Evolutionary conservation across 1,284 basidiomycete species (phyloP), one percentile per base, ranked within the genome.

Genomic region (Marasmius fiardii): DNA sequence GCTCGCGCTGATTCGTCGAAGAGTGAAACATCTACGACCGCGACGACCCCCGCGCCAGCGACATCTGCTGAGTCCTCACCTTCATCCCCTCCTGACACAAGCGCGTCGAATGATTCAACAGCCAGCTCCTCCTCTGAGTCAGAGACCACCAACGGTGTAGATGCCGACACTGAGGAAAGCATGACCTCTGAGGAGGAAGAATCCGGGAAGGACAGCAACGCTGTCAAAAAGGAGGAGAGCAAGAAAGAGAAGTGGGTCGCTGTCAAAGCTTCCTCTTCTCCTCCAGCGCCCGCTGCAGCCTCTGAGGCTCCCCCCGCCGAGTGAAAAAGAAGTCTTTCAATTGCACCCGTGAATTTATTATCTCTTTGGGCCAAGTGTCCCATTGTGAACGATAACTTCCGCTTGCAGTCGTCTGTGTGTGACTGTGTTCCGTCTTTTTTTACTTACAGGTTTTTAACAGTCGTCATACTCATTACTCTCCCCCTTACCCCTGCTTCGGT

Each of bases 111-210:
- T 20, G 37, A 53, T 33, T 44, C 61, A 28, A 16, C 14, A 24
- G 35, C 59, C 26, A 28, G 59, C 59, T 37, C 66, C 68, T 74
- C 79, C 55, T 83, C 82, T 41, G 83, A 84, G 64, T 79, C 78
- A 8, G 84, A 83, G 61, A 76, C 70, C 53, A 81, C 74, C 63
- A 83, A 77, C 20, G 85, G 83, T 20, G 74, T 77, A 54, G 87
- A 89, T 54, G 86, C 83, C 10, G 88, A 90, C 62, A 81, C 81
- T 24, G 88, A 89, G 68, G 85, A 85, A 64, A 88, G 85, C 62
- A 72, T 86, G 60, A 85, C 86, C 4, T 88, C 88, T 48, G 88
- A 90, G 61, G 86, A 86, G 60, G 86, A 86, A 58, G 85, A 86
- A 61, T 67, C 71, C 20, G 77, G 79, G 34, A 80, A 77, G 58